These are phyloP conservation scores for Wickerhamomyces sydowiorum DNA, from an alignment of 805 yeast species.

Conservation along the genomic window DNA sequence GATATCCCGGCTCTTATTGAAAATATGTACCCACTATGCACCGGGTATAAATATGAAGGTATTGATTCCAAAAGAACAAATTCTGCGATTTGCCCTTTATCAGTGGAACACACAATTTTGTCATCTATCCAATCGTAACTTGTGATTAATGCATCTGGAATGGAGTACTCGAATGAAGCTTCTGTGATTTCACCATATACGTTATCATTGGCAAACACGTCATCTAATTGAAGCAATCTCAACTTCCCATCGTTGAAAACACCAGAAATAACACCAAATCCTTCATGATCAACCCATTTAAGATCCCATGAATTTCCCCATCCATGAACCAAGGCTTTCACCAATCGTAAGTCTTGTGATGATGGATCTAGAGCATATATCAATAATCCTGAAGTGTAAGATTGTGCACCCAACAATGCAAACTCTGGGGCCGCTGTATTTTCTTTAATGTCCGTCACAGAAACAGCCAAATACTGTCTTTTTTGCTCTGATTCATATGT, in stretches of 20 bases:
- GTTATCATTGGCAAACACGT: conserved; percentile 1
- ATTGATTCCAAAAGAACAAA: conserved; percentile 28
- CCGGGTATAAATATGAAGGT: conserved; percentile 33
- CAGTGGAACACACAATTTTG: conserved; percentile 48
- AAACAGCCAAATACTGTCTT: conserved; percentile 43
- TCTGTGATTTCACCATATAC: conserved; percentile 14
- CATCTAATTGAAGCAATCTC: conserved; percentile 37
- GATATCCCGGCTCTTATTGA: conserved; percentile 30
- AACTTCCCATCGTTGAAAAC: conserved; percentile 53
- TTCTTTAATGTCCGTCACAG: conserved; percentile 33
- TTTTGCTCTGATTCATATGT: conserved; percentile 21
- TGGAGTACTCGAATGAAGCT: conserved; percentile 22
- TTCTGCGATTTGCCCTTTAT: conserved; percentile 57
- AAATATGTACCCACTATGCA: conserved; percentile 33
- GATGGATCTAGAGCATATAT: conserved; percentile 34
- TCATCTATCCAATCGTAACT: conserved; percentile 41
- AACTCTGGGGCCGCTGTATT: conserved; percentile 24
- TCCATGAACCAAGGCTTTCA: conserved; percentile 28
- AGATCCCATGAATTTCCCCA: conserved; percentile 42
- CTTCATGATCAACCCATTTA: conserved; percentile 32
- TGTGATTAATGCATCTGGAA: conserved; percentile 32
- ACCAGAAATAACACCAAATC: conserved; percentile 42
- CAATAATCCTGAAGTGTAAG: conserved; percentile 36
- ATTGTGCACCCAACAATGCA: conserved; percentile 21
- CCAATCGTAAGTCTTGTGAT: conserved; percentile 23